Conservation (phyloP, 2,329 filamentous ascomycete genomes). For the Monosporascus sp. region DNA sequence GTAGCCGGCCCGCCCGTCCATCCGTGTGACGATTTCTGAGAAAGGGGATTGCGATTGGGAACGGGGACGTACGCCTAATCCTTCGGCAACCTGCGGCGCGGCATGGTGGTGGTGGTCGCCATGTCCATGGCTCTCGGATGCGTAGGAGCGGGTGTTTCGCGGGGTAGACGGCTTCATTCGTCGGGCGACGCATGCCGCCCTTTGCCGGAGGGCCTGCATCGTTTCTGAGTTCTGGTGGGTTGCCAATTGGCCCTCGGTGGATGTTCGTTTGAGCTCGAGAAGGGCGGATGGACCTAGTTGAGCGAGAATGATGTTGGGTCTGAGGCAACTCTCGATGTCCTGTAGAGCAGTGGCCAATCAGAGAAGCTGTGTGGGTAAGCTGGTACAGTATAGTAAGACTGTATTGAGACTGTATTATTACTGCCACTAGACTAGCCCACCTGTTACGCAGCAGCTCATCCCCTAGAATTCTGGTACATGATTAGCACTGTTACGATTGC, state of each 20-base stretch:
- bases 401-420: not conserved
- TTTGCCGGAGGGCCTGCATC: conserved; percentile 38
- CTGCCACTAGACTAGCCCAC: too few relatives aligned
- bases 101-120: conserved; percentile 26
- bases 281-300: conserved; percentile 4
- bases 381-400: conserved; percentile 1
- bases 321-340: conserved; percentile 15
- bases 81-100: conserved; percentile 42
- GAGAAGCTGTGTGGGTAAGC: conserved; percentile 6
- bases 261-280: conserved; percentile 10
- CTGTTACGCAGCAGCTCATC: too few relatives aligned
- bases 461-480: too few relatives aligned
- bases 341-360: conserved; percentile 19
- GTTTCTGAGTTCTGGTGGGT: conserved; percentile 7
- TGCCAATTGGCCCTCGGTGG: conserved; percentile 22
- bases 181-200: conserved; percentile 37
- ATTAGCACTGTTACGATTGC: too few relatives aligned
- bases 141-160: conserved; percentile 44
- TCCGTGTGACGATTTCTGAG: not conserved
- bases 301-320: conserved; percentile 16
- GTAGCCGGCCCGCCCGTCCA: not conserved
- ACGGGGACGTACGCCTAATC: conserved; percentile 48
- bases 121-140: conserved; percentile 47
- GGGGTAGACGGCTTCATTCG: conserved; percentile 27
- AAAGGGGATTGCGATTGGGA: not conserved